Evolutionary conservation across 306 rosid species (phyloP), one percentile per base, ranked within the genome.

Genomic region (Lotus japonicus): DNA sequence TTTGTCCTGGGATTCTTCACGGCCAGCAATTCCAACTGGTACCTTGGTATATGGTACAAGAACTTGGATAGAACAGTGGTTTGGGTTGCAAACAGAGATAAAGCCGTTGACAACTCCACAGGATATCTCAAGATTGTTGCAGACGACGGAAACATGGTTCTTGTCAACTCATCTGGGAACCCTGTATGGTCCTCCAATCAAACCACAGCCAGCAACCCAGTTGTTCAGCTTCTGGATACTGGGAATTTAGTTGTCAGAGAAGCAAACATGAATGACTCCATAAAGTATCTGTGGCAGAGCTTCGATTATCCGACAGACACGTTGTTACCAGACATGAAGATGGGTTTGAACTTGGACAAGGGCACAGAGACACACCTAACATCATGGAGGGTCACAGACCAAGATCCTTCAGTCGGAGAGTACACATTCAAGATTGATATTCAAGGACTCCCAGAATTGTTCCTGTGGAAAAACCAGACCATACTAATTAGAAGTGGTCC

Each of bases 71-170:
- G 2, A 56, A 74, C 90, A 9, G 21, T 60, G 9, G 92, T 83
- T 21, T 89, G 96, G 96, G 85, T 84, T 0, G 96, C 96, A 9
- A 89, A 89, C 80, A 81, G 88, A 76, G 92, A 84, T 77, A 18
- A 2, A 5, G 72, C 84, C 5, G n/a, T n/a, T n/a, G n/a, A 49
- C 2, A 79, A 72, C 23, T 41, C 88, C 11, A n/a, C 68, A 0
- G 86, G 75, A n/a, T n/a, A n/a, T 41, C 82, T 86, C 76, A 59
- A 17, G 33, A 59, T 89, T 1, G 1, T 0, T 41, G 83, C 78
- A 11, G 44, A 64, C 7, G 46, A 9, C 0, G 88, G 85, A 54
- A 81, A 58, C 62, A 6, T 86, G 0, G 62, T 79, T 11, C 75
- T 89, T 1, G 12, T 45, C 6, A 66, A 83, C 58, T 11, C 64